Base-by-base conservation (phyloP, 2,329 filamentous ascomycete genomes). In the Neocucurbitaria cava region DNA sequence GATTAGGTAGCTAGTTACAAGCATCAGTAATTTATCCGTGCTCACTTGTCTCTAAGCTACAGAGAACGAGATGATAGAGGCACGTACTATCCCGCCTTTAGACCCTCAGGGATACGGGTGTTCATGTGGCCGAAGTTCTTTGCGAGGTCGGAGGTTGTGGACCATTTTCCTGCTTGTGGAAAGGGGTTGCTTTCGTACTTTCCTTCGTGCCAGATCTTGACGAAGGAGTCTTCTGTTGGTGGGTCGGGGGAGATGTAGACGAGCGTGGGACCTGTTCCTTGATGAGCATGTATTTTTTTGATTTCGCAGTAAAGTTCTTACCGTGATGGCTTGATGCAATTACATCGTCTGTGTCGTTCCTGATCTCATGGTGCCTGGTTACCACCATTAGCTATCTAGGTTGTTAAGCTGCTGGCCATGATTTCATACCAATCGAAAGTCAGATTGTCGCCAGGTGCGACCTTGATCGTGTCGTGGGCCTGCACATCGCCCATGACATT, bases 241-340 rank as follows among this genome's bases (percentile, higher is more conserved):
- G 76, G 76, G 42, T 78, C 74, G 5, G 76, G 76, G 0, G 75
- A 74, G 42, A 78, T 70, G 49, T 78, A 79, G 7, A 77, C 68
- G n/a, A 78, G 60, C 1, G 71, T 72, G 3, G 77, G 76, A 4
- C 76, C 65, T 65, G 18, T 6, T 13, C 8, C n/a, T 8, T 26
- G 13, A 17, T 59, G 3, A 60, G 44, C 39, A 26, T 42, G 2
- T n/a, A 7, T 4, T 5, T 7, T 23, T 1, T 11, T 40, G 15
- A 3, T 15, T 24, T 3, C 11, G 5, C 13, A 40, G 8, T 39
- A 42, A 3, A 35, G 15, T 30, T 28, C 11, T 15, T 53, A 56
- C 65, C 71, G 51, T 66, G 61, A 41, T 73, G 70, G 21, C 56
- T 61, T 10, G 54, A 57, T 30, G 58, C 68, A 45, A 71, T 63